Conservation (phyloP, 805 yeast genomes). For the Yarrowia sp. region DNA sequence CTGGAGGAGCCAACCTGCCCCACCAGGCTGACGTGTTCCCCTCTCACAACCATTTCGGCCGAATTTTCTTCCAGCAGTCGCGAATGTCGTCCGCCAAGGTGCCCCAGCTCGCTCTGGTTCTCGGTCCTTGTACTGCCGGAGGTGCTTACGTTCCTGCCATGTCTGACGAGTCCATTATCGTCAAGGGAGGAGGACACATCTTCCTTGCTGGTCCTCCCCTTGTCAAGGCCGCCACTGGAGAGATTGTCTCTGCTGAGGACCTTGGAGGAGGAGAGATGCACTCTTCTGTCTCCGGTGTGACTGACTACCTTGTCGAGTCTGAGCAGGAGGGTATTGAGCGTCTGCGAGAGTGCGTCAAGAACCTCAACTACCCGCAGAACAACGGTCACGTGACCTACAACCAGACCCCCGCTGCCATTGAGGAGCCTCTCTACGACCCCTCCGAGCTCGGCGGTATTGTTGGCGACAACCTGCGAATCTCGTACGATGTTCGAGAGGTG, state of each 20-base stretch:
- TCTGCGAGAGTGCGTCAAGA: constrained; percentile 35
- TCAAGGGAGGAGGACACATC: constrained; percentile 38
- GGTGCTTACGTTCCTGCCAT: constrained; percentile 41
- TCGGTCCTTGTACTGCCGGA: constrained; percentile 41
- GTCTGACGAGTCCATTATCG: constrained; percentile 40
- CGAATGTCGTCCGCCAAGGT: constrained; percentile 37
- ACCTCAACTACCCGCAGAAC: constrained; percentile 31
- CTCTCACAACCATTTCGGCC: constrained; percentile 39
- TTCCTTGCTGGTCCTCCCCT: constrained; percentile 40
- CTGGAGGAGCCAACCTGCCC: constrained; percentile 40
- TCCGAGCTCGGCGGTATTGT: constrained; percentile 37
- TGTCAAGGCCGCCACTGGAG: constrained; percentile 41
- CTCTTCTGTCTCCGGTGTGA: constrained; percentile 37
- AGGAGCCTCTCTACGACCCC: constrained; percentile 37
- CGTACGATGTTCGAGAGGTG: constrained; percentile 39
- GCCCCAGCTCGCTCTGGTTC: constrained; percentile 38
- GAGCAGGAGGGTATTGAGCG: constrained; percentile 38
- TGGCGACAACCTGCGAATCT: constrained; percentile 35
- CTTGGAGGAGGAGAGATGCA: constrained; percentile 40
- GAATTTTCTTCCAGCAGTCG: constrained; percentile 39
- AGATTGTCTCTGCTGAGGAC: constrained; percentile 37
- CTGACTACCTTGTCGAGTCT: constrained; percentile 36
- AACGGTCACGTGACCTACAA: constrained; percentile 16
- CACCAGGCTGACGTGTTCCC: constrained; percentile 41
- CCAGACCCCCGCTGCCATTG: constrained; percentile 28